Evolutionary conservation across 805 yeast species (phyloP).

Genomic region (Monosporozyma solicola): DNA sequence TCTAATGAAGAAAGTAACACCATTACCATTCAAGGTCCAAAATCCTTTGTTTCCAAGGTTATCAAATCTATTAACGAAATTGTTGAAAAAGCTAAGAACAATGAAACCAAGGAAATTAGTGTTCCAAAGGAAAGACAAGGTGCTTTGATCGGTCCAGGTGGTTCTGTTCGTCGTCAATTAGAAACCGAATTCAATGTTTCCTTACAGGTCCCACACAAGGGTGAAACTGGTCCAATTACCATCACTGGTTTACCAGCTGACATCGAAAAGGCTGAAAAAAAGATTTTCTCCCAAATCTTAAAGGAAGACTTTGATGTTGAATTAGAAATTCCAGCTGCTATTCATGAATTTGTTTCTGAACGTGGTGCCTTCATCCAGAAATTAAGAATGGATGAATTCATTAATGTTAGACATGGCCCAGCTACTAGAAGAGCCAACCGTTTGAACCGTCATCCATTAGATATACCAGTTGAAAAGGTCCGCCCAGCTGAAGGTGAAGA

Average conservation of each 20-base stretch:
- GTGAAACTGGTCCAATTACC: slow-evolving; percentile 42
- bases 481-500: slow-evolving; percentile 32
- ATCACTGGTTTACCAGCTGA: slow-evolving; percentile 61
- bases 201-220: slow-evolving; percentile 57
- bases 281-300: slow-evolving; percentile 47
- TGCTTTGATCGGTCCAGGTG: slow-evolving; percentile 72
- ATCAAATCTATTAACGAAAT: slow-evolving; percentile 52
- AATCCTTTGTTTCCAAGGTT: slow-evolving; percentile 59
- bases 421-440: slow-evolving; percentile 41
- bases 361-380: slow-evolving; percentile 54
- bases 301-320: slow-evolving; percentile 46
- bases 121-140: slow-evolving; percentile 70
- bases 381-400: slow-evolving; percentile 43
- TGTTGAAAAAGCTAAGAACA: slow-evolving; percentile 55
- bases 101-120: slow-evolving; percentile 41
- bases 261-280: slow-evolving; percentile 52
- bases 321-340: slow-evolving; percentile 47
- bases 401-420: slow-evolving; percentile 53
- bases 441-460: slow-evolving; percentile 36
- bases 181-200: slow-evolving; percentile 61
- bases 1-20: slow-evolving; percentile 47
- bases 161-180: slow-evolving; percentile 59
- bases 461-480: slow-evolving; percentile 40
- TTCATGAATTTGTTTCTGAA: slow-evolving; percentile 56
- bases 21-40: slow-evolving; percentile 67